These are phyloP conservation scores for Apiospora arundinis DNA, from an alignment of 2,329 filamentous ascomycete species.

Conservation along the genomic window DNA sequence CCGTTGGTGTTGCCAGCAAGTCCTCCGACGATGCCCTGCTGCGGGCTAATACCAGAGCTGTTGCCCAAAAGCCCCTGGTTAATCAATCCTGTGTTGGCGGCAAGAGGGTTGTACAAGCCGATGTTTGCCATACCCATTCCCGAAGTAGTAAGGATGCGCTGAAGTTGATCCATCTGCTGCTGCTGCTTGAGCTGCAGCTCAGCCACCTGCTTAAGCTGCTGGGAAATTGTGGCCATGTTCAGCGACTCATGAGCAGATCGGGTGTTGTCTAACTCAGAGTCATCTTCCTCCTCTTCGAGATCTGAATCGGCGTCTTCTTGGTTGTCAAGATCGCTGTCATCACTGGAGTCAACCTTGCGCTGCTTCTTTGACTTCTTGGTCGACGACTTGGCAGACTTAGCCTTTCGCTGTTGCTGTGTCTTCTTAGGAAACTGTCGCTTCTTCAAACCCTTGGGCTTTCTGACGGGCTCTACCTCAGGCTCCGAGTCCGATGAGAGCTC, in stretches of 20 bases:
- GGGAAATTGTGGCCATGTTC: background rate
- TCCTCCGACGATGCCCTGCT: background rate
- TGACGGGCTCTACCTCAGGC: constrained; percentile 18
- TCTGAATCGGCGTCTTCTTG: background rate
- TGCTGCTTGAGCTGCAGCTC: constrained; percentile 4
- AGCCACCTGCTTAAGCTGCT: background rate
- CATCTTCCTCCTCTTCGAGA: background rate
- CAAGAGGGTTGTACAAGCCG: background rate
- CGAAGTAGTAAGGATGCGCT: background rate
- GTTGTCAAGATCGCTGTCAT: background rate
- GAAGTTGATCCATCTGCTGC: background rate
- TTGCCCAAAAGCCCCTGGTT: background rate
- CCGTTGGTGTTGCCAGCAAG: background rate
- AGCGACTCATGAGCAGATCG: background rate
- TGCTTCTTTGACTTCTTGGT: constrained; percentile 38
- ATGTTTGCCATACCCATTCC: background rate
- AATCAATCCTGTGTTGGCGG: background rate
- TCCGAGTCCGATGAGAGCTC: constrained; percentile 31
- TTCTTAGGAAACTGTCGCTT: constrained; percentile 38
- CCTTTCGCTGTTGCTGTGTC: constrained; percentile 30
- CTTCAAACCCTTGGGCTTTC: constrained; percentile 28
- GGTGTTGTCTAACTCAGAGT: background rate
- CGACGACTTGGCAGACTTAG: constrained; percentile 19
- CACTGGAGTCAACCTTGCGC: constrained; percentile 27
- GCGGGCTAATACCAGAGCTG: background rate